Evolutionary conservation across 2,329 filamentous ascomycete genomes (phyloP), one percentile per base, ranked within the genome.

Genomic region (Phyllosticta citribraziliensis): DNA sequence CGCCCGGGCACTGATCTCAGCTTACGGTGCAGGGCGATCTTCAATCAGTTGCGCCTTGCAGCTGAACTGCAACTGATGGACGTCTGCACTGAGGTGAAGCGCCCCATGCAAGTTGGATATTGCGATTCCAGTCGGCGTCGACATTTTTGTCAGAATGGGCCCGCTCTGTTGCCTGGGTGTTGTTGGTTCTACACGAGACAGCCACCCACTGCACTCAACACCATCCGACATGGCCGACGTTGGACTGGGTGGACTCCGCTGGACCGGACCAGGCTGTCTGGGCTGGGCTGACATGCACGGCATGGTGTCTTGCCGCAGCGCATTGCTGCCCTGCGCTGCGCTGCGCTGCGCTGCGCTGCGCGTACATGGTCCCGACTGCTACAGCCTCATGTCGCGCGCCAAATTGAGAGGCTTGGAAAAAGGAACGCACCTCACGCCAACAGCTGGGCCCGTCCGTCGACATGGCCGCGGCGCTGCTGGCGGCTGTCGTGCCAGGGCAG

Each of bases 401-500:
- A 40, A 40, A 40, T 40, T 40, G 33, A 40, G 33, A 40, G 33
- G 33, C 33, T 40, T 40, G 33, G 33, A 14, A 40, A 40, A 40
- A 40, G 33, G 33, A 40, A 40, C 33, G 2, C 14, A 22, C 22
- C 33, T 1, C 14, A 22, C 22, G 22, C 22, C 22, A 22, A 22
- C 22, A 22, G 22, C 22, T 22, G 22, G 30, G 30, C 8, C 30
- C 30, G 30, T 33, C 14, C 33, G 11, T 22, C 33, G 33, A 40
- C 33, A 5, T 40, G 33, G 33, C 33, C 33, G 33, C 52, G 52
- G 52, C 52, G 58, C 58, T 47, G 52, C 54, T 33, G 51, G 58
- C 54, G 22, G 54, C 58, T 56, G 58, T 47, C 17, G 58, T 60
- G 58, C 57, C 17, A 59, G 51, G 57, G 8, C 52, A 59, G 57